Base-by-base conservation (phyloP, 2,329 filamentous ascomycete species). In the Colletotrichum somersetense region DNA sequence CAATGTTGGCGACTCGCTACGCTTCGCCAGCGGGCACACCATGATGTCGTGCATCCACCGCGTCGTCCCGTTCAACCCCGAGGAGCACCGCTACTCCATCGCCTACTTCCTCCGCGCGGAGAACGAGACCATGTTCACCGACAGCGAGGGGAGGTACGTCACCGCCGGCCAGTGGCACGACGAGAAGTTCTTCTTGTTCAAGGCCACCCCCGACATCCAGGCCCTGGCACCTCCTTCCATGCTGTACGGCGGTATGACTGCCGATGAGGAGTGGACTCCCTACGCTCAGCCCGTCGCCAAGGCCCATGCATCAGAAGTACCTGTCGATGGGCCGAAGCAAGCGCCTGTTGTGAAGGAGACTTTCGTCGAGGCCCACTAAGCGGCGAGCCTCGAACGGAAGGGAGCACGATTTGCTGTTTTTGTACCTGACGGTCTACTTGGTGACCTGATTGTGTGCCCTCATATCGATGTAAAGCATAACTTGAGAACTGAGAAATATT, bases 91-190 rank as follows among this genome's bases (percentile, higher is more conserved):
- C 68, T 89, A 89, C 83, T 88, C 85, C 12, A 87, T 89, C 73
- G 87, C 88, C 18, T 89, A 89, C 79, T 89, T 89, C 81, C 81
- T 89, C 63, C 83, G 87, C 46, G 85, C 87, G 64, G 86, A 89
- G 81, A 83, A 89, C 78, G 86, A 87, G 76, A 85, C 85, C 76
- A 85, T 86, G 82, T 89, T 89, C 78, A 82, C 82, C 59, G 88
- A 89, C 79, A 84, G 83, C 74, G 85, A 87, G 81, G 87, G 87
- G 69, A 81, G 86, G 55, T 83, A 83, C 74, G 82, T 89, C 73
- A 88, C 87, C 12, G 86, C 87, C 52, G 83, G 83, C 61, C 82
- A 87, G 80, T 88, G 85, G 85, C 86, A 88, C 76, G 85, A 87
- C 77, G 81, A 87, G 80, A 88, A 88, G 81, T 72, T 72, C 48